Percentiles rank a stretch among this genome's conserved stretches.
These are phyloP conservation scores for Luffa acutangula DNA, from an alignment of 306 rosid genomes.

Conservation along the genomic window DNA sequence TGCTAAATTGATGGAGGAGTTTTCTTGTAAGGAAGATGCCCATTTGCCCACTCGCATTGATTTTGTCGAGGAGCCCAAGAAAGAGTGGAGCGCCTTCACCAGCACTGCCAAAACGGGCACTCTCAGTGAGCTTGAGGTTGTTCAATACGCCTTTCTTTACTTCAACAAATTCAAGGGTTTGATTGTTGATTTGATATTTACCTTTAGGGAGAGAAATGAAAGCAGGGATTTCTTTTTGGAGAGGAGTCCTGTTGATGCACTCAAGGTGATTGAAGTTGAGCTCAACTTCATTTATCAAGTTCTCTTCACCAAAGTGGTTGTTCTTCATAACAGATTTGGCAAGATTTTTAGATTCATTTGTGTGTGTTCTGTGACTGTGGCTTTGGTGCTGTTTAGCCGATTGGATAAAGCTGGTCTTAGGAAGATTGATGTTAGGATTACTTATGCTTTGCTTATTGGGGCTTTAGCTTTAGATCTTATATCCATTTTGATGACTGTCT, in stretches of 20 bases:
- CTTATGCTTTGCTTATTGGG: conserved; percentile 29
- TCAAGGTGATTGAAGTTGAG: conserved; percentile 23
- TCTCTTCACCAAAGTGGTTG: conserved; percentile 31
- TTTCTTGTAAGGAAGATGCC: background rate
- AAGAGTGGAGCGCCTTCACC: background rate
- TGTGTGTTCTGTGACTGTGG: background rate
- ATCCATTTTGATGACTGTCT: conserved; percentile 13
- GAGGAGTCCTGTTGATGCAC: background rate
- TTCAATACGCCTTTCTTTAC: conserved; percentile 17
- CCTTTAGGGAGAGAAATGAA: conserved; percentile 14
- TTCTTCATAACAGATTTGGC: background rate
- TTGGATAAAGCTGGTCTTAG: conserved; percentile 11
- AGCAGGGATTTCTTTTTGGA: conserved; percentile 18
- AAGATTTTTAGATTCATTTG: conserved; percentile 12
- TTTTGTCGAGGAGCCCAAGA: conserved; percentile 12
- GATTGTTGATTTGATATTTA: conserved; percentile 32
- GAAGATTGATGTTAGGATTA: conserved; percentile 19
- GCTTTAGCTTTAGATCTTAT: conserved; percentile 29
- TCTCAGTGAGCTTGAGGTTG: background rate
- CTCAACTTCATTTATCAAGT: conserved; percentile 37
- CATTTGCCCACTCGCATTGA: conserved; percentile 22
- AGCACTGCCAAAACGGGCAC: background rate
- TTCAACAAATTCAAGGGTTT: conserved; percentile 26
- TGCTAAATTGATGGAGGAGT: conserved; percentile 34
- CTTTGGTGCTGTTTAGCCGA: conserved; percentile 13